Percentiles rank a stretch among this genome's conserved stretches.
phyloP scores from a whole-genome alignment of 2,329 filamentous ascomycete genomes.

The Amesomyces nigricolor region DNA sequence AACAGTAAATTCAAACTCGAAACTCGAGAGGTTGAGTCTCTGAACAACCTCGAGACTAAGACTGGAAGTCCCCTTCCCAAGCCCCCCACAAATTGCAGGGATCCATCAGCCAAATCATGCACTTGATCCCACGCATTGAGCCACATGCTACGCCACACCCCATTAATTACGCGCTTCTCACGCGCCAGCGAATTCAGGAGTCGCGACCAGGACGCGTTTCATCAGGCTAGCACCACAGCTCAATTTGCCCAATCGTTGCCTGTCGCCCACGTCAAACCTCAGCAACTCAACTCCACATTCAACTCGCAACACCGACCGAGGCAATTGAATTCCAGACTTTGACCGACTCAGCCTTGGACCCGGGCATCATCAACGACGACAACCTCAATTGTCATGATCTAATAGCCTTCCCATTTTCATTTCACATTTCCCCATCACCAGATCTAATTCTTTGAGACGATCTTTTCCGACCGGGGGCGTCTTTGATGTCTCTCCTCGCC shows the following conservation, averaged over 20 bases:
- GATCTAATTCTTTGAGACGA: not conserved
- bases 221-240: constrained; percentile 2
- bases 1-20: no score
- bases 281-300: constrained; percentile 15
- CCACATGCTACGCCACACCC: constrained; percentile 9
- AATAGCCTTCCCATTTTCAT: not conserved
- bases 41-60: no score
- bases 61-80: no score
- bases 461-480: not conserved
- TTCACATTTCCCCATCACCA: not conserved
- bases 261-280: constrained; percentile 5
- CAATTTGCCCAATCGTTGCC: constrained; percentile 23
- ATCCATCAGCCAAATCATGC: not conserved
- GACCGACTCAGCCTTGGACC: not conserved
- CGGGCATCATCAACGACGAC: not conserved
- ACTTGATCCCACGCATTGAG: not conserved
- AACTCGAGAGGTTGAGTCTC: no score
- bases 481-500: constrained; percentile 19
- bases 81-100: no score
- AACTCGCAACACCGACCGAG: not conserved
- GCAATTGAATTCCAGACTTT: not conserved
- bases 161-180: constrained; percentile 10
- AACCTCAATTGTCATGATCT: not conserved
- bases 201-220: constrained; percentile 15
- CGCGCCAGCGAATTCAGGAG: constrained; percentile 9